Evolutionary conservation across 257 asterid genomes (phyloP).

Genomic region (Solanum arcanum): DNA sequence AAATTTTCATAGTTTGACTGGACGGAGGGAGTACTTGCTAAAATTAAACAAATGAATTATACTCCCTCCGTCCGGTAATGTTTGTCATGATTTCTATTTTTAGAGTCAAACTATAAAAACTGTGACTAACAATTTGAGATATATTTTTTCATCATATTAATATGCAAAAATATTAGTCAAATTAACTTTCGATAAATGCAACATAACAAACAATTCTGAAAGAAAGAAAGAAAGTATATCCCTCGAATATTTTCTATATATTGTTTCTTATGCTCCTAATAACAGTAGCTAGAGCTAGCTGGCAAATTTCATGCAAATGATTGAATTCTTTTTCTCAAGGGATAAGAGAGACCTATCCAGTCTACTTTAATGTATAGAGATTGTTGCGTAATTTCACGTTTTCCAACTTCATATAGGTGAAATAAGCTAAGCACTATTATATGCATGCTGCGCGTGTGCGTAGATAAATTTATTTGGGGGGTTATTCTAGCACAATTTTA

Average conservation of each 20-base stretch:
- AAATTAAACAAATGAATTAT: too few relatives aligned
- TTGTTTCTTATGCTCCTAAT: background rate
- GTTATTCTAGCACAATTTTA: background rate
- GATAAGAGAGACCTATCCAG: background rate
- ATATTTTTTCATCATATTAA: too few relatives aligned
- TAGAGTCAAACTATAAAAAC: too few relatives aligned
- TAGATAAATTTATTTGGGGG: background rate
- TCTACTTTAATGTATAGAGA: background rate
- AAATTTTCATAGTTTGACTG: too few relatives aligned
- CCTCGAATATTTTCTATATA: background rate
- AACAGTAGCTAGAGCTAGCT: background rate
- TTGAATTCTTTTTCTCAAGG: background rate
- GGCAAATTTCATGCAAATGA: background rate
- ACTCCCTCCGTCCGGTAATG: too few relatives aligned
- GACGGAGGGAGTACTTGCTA: too few relatives aligned
- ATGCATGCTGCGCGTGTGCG: background rate
- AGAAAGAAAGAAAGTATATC: too few relatives aligned
- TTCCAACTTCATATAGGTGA: background rate
- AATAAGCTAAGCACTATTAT: background rate
- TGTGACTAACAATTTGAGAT: too few relatives aligned
- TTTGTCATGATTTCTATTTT: too few relatives aligned
- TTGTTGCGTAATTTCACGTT: background rate
- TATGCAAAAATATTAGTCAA: too few relatives aligned
- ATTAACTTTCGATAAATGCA: accelerated
- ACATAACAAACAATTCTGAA: too few relatives aligned